phyloP scores from a whole-genome alignment of 2,329 filamentous ascomycete genomes.

The Gnomoniopsis smithogilvyi region DNA sequence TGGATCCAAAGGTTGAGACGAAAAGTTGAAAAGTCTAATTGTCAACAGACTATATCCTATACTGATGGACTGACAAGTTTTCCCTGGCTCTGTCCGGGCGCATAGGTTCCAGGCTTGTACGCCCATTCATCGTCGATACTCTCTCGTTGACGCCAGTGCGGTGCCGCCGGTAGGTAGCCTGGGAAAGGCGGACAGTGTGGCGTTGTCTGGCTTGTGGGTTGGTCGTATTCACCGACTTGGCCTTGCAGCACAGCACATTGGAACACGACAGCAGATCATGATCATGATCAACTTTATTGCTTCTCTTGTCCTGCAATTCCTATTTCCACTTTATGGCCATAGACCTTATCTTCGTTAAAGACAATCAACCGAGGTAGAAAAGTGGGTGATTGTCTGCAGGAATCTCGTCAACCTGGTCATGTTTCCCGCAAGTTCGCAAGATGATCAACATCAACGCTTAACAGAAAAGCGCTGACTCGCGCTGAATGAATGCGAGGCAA shows the following conservation, averaged over 20 bases:
- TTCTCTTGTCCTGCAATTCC: background rate
- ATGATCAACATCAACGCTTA: no score
- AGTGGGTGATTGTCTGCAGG: no score
- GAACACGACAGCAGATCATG: background rate
- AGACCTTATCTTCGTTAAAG: background rate
- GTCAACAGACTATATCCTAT: background rate
- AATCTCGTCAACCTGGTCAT: no score
- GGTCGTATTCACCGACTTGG: background rate
- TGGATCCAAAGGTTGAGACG: no score
- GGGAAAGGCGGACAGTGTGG: background rate
- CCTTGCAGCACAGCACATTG: background rate
- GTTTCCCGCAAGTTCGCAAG: no score
- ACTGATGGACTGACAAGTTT: background rate
- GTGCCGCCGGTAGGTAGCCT: background rate
- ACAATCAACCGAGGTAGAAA: no score
- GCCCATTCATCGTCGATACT: no score
- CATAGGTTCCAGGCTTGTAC: no score
- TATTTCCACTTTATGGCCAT: background rate
- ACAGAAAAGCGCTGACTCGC: no score
- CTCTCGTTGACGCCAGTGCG: no score
- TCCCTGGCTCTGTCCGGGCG: background rate
- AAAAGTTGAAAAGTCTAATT: no score
- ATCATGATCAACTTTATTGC: background rate
- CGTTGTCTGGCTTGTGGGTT: background rate
- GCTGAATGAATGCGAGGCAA: no score